Conservation (phyloP, 1,139 yeast species). For the Taiozyma sp. region DNA sequence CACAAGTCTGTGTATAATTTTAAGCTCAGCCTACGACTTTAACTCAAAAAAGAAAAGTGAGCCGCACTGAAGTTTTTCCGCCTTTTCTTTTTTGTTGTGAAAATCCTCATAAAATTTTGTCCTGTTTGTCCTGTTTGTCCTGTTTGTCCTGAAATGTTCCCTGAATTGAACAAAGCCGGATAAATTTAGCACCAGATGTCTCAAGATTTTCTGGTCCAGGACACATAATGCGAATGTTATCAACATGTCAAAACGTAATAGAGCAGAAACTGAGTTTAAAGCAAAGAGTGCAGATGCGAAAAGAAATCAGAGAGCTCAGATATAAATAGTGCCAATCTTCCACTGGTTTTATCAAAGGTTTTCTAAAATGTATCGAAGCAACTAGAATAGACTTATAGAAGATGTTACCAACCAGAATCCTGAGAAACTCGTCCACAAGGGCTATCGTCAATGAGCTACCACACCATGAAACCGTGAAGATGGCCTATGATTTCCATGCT, state of each 20-base stretch:
- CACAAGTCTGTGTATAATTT: not conserved
- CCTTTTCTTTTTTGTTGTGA: not conserved
- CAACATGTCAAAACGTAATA: not conserved
- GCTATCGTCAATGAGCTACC: conserved; percentile 19
- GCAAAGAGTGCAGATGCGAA: not conserved
- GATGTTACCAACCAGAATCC: conserved; percentile 18
- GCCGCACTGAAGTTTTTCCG: not conserved
- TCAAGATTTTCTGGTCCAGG: not conserved
- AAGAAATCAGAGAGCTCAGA: not conserved
- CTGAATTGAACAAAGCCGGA: not conserved
- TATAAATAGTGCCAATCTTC: not conserved
- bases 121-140: not conserved
- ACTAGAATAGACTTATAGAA: not conserved
- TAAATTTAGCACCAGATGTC: not conserved
- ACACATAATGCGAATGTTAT: not conserved
- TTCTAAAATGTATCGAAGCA: conserved; percentile 1
- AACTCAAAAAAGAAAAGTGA: not conserved
- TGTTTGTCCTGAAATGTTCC: not conserved
- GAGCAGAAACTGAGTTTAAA: not conserved
- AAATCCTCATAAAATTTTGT: not conserved
- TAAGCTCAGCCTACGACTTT: not conserved
- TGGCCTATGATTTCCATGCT: conserved; percentile 26
- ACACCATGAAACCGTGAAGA: conserved; percentile 19
- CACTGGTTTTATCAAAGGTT: not conserved
- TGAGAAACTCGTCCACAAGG: conserved; percentile 10